phyloP scores from a whole-genome alignment of 306 rosid genomes.

The Styphnolobium japonicum region DNA sequence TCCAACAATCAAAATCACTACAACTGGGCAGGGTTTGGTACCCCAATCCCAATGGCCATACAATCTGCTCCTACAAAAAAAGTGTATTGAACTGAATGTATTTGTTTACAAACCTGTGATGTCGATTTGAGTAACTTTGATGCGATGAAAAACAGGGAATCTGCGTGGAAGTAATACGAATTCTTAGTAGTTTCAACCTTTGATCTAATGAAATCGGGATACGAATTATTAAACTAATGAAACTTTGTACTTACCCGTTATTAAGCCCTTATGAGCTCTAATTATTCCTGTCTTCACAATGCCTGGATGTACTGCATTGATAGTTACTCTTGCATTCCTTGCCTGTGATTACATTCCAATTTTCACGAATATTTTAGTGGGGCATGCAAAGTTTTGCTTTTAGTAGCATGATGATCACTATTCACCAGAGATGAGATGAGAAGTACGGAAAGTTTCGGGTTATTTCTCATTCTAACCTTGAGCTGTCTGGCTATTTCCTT shows the following conservation, averaged over 20 bases:
- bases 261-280: constrained; percentile 74
- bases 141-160: constrained; percentile 86
- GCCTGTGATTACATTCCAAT: constrained; percentile 39
- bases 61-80: background rate
- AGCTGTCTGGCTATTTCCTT: constrained; percentile 83
- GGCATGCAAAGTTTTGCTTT: background rate
- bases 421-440: background rate
- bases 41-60: background rate
- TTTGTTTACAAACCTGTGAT: constrained; percentile 61
- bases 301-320: constrained; percentile 92
- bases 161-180: constrained; percentile 43
- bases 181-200: constrained; percentile 14
- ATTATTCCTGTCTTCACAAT: constrained; percentile 88
- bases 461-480: constrained; percentile 47
- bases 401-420: background rate
- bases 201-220: background rate
- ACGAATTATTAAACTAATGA: background rate
- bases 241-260: constrained; percentile 46
- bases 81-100: background rate
- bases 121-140: constrained; percentile 80
- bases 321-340: constrained; percentile 83
- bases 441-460: background rate
- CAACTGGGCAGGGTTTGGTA: background rate
- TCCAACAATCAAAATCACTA: background rate
- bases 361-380: background rate